Evolutionary conservation across 2,329 filamentous ascomycete genomes (phyloP), one percentile per base, ranked within the genome.

Genomic region (Colletotrichum viniferum): DNA sequence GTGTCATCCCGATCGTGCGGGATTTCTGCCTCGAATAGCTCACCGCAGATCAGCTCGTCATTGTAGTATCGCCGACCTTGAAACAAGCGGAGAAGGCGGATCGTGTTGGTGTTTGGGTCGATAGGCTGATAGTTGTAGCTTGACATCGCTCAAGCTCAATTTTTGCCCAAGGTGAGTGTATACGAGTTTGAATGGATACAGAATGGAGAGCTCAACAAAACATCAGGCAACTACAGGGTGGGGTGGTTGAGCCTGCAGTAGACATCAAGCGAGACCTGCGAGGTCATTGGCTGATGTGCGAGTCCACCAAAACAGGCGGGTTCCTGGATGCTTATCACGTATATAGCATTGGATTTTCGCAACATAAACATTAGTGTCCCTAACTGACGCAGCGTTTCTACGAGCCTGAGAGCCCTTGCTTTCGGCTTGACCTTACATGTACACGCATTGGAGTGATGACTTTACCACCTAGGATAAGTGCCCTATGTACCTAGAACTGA

Each of bases 1-100:
- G 76, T 73, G 0, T 75, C 58, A 1, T 74, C 78, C 1, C 69
- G 34, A 1, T 74, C 70, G 4, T 61, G 16, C 1, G 71, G 70
- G 5, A 74, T 30, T 13, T 69, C 71, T 0, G 76, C 56, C 60
- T 79, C 69, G 30, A 76, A 69, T 4, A 79, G 75, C 18, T 78
- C 67, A 76, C 78, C 77, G 9, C 28, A 36, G 8, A 79, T 67
- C 3, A 43, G 58, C 12, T 71, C 64, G 3, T 43, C 24, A 12
- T 48, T 12, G 5, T 65, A n/a, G 26, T 43, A n/a, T 24, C 30
- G 9, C n/a, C 30, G 60, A 3, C 55, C 62, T 7, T 58, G 56
- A 30, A 26, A 34, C 1, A 71, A 16, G 24, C 28, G 60, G 30
- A 71, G 48, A 4, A 71, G 69, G 24, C 69, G 69, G 14, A 71